These are phyloP conservation scores for Aaosphaeria pasadenensis DNA, from an alignment of 2,329 filamentous ascomycete genomes.

Conservation along the genomic window DNA sequence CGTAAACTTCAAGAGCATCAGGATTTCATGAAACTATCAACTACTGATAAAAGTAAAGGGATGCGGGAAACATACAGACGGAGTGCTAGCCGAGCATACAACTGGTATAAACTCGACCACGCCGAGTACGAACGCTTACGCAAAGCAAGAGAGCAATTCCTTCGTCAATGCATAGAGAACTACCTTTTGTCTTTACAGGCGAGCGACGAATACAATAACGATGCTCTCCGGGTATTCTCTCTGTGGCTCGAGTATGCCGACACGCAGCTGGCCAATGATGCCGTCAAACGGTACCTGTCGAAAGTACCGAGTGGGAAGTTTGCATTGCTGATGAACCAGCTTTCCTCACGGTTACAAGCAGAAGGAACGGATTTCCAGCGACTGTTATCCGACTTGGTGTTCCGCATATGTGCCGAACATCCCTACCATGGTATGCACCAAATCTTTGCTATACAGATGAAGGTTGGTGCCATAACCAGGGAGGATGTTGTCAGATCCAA, in stretches of 20 bases:
- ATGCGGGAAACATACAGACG: conserved; percentile 52
- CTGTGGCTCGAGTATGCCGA: conserved; percentile 87
- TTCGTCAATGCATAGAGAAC: conserved; percentile 88
- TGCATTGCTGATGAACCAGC: conserved; percentile 87
- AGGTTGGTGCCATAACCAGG: conserved; percentile 55
- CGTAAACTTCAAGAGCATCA: conserved; percentile 78
- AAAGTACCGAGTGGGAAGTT: conserved; percentile 89
- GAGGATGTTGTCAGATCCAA: conserved; percentile 54
- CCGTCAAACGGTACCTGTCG: conserved; percentile 67
- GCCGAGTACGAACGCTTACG: conserved; percentile 79
- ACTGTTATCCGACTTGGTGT: conserved; percentile 69
- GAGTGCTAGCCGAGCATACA: conserved; percentile 69
- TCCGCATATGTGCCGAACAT: conserved; percentile 85
- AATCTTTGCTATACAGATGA: conserved; percentile 66
- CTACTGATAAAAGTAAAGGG: conserved; percentile 42
- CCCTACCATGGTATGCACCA: conserved; percentile 98
- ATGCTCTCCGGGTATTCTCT: conserved; percentile 86
- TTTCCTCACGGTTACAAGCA: conserved; percentile 85
- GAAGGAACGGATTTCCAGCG: conserved; percentile 69
- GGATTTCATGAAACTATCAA: conserved; percentile 64
- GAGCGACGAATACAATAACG: conserved; percentile 85
- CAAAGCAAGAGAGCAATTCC: conserved; percentile 73
- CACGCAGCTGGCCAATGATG: conserved; percentile 72
- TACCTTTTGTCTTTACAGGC: conserved; percentile 82
- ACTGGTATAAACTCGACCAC: conserved; percentile 88